These are phyloP conservation scores for Posidonia oceanica DNA, from an alignment of 116 monocot species.

Conservation along the genomic window DNA sequence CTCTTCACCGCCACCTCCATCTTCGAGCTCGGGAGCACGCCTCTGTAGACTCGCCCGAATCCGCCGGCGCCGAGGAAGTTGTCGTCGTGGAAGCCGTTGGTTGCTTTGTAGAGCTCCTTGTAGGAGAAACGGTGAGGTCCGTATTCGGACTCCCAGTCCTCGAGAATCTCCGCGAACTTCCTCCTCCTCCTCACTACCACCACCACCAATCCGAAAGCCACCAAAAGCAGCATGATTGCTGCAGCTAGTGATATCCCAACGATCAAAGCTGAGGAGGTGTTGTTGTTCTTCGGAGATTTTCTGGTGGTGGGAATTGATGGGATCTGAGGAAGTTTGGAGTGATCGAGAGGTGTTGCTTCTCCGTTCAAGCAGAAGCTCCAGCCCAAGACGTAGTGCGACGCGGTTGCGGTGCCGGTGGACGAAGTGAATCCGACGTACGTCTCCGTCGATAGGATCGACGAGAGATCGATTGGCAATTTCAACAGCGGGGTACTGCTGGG, in stretches of 20 bases:
- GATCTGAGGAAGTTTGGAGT: neutral
- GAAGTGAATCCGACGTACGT: constrained; percentile 23
- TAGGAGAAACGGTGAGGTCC: constrained; percentile 3
- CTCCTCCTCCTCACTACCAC: neutral
- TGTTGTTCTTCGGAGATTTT: neutral
- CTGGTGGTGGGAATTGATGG: neutral
- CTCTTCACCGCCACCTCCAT: constrained; percentile 9
- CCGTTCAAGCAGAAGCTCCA: constrained; percentile 14
- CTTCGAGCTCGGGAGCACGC: neutral
- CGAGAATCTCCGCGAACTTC: neutral
- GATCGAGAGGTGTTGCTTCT: constrained; percentile 4
- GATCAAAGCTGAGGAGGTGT: no score
- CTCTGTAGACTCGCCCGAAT: constrained; percentile 2
- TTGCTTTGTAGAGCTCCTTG: constrained; percentile 8
- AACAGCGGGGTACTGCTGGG: constrained; percentile 13
- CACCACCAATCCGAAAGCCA: neutral
- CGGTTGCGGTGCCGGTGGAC: neutral
- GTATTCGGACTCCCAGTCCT: constrained; percentile 11
- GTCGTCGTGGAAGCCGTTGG: neutral
- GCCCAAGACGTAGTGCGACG: constrained; percentile 11
- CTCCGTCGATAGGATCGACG: constrained; percentile 1
- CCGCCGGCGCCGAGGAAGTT: neutral
- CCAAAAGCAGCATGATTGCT: neutral
- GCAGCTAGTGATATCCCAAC: neutral
- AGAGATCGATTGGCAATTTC: constrained; percentile 1